Evolutionary conservation across 1,284 basidiomycete species (phyloP), one percentile per base, ranked within the genome.

Genomic region (Cutaneotrichosporon sp.): DNA sequence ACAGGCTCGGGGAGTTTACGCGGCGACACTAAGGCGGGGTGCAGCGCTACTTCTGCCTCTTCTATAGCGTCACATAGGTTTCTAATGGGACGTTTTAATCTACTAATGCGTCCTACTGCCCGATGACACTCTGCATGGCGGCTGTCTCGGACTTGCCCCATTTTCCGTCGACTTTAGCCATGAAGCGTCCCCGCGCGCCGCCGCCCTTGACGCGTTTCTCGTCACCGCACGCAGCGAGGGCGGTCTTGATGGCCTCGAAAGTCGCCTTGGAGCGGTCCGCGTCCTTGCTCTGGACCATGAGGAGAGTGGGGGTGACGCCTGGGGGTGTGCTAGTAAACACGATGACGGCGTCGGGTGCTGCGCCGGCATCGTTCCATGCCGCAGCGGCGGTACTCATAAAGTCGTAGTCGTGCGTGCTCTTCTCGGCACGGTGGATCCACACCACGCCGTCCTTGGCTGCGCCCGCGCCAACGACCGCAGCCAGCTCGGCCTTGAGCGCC

Each of bases 401-500:
- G 21, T 75, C 73, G 44, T 67, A 71, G 56, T 73, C 72, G 49
- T 73, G 66, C 14, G 70, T 70, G 8, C 63, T 51, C 40, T 59
- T 53, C 35, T 64, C 62, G 5, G 38, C 44, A 33, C 64, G 43
- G 26, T 51, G 52, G 12, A 60, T 17, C 30, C 43, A 49, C 4
- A 36, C 49, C 3, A 41, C 18, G 4, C 18, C 15, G 20, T 26
- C 67, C 46, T 78, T 73, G 3, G 77, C 56, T 23, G 86, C 55
- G 10, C 78, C 77, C 12, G 69, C 66, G 12, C 81, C 84, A 23
- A 89, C 72, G 18, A 76, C 61, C n/a, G 69, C 78, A 1, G 84
- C 84, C 2, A 92, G 75, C 68, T 91, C 88, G 3, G 72, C 68
- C 68, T 85, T 83, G 20, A 88, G 68, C 41, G 84, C 83, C 44